These are phyloP conservation scores for Naganishia onofrii DNA, from an alignment of 768 basidiomycete species.

Conservation along the genomic window DNA sequence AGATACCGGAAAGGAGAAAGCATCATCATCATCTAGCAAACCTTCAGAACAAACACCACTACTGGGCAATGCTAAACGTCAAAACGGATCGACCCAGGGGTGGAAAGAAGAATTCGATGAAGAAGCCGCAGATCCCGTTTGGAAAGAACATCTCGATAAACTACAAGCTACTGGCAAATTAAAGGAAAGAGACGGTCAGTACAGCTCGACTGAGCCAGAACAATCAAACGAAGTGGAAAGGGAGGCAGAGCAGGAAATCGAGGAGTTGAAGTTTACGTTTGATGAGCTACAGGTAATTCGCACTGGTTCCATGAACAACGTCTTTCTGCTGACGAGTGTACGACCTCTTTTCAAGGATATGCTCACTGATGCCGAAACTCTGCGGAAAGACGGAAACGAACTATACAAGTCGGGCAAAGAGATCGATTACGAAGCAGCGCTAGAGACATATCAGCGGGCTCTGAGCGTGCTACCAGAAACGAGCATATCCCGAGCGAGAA, in stretches of 20 bases:
- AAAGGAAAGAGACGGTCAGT: not conserved
- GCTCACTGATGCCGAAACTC: conserved; percentile 12
- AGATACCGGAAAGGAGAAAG: too few relatives aligned
- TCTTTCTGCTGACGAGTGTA: not conserved
- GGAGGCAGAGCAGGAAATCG: not conserved
- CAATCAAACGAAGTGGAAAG: not conserved
- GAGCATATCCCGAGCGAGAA: not conserved
- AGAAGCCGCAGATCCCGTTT: conserved; percentile 14
- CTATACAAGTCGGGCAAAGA: conserved; percentile 20
- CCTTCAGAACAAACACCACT: too few relatives aligned
- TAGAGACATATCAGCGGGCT: conserved; percentile 12
- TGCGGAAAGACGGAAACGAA: conserved; percentile 18
- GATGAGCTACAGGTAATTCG: conserved; percentile 7
- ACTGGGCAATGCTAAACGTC: not conserved
- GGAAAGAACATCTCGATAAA: conserved; percentile 18
- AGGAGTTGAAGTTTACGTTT: conserved; percentile 6
- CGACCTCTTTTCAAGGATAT: not conserved
- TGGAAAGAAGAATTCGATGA: conserved; percentile 20
- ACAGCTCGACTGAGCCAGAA: conserved; percentile 4
- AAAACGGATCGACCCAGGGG: not conserved
- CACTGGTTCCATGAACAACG: too few relatives aligned
- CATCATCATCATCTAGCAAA: not conserved
- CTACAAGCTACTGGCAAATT: conserved; percentile 13
- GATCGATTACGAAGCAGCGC: conserved; percentile 17
- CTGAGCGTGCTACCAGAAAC: conserved; percentile 4